Base-by-base conservation (phyloP, 306 rosid genomes). In the Bauhinia variegata region DNA sequence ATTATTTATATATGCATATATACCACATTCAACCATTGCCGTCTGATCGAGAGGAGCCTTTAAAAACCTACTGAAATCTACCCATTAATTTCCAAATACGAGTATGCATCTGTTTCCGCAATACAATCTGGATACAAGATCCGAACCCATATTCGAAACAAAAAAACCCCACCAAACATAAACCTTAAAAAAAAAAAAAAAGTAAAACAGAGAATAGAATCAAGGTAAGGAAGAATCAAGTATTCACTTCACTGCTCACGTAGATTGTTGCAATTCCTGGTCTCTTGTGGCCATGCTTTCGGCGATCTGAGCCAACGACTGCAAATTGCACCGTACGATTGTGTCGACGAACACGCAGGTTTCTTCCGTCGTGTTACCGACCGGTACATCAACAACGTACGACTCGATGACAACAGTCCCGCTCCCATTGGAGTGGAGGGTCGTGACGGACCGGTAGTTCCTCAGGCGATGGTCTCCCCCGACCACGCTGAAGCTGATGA, bases 381-480 rank as follows among this genome's bases (percentile, higher is more conserved):
- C 80, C 58, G 89, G 89, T 2, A 79, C 60, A 19, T 85, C 89
- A 49, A 85, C 89, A n/a, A 77, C 85, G 67, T 79, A 85, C 14
- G 90, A 85, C 30, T 85, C 90, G 34, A 82, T 28, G 30, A 82
- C 85, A 48, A 71, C 69, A 28, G 90, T 82, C 34, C 76, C 72
- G 3, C 41, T 28, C 2, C 79, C 85, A n/a, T 39, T 33, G 15
- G 74, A 17, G 55, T 82, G 87, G 7, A 85, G 78, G 7, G 87
- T 82, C 8, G 87, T 85, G 33, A 85, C 80, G 23, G 90, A 85
- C 18, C 85, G 72, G 75, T 85, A 85, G 53, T 85, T 85, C n/a
- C 70, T 65, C 37, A 85, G 70, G 6, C 90, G 73, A 71, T 85
- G 90, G 48, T 77, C 82, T 0, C 90, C 90, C 14, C 90, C 90